phyloP scores from a whole-genome alignment of 148 eudicot species.

The Cornus suecica region DNA sequence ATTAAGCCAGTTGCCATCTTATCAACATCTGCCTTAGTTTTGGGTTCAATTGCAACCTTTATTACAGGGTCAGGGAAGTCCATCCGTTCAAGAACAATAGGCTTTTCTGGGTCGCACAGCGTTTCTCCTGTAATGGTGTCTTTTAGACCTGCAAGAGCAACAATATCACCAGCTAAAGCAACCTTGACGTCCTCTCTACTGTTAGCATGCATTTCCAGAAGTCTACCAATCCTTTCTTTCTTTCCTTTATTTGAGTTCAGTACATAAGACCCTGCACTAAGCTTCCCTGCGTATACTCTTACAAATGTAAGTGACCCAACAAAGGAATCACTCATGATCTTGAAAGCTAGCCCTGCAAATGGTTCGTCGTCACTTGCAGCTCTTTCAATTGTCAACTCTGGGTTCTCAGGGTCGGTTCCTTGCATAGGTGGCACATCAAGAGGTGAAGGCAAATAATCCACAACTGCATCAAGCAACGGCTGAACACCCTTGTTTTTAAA shows the following conservation, averaged over 20 bases:
- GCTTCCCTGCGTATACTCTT: conserved; percentile 84
- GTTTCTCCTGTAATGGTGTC: conserved; percentile 98
- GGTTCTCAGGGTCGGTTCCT: conserved; percentile 91
- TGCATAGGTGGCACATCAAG: conserved; percentile 85
- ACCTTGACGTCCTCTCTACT: conserved; percentile 89
- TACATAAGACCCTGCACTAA: conserved; percentile 85
- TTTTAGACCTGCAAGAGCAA: conserved; percentile 95
- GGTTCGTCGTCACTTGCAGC: conserved; percentile 81
- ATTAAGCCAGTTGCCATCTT: conserved; percentile 79
- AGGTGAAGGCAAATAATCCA: conserved; percentile 94
- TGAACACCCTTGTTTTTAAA: conserved; percentile 98
- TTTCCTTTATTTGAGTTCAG: conserved; percentile 90
- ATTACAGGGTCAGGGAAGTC: conserved; percentile 99
- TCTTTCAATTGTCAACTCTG: conserved; percentile 66
- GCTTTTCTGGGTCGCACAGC: conserved; percentile 70
- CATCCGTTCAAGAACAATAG: conserved; percentile 91
- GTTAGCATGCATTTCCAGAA: conserved; percentile 98
- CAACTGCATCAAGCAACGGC: conserved; percentile 96
- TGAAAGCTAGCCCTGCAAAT: conserved; percentile 89
- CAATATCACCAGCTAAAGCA: conserved; percentile 86
- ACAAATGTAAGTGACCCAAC: conserved; percentile 98
- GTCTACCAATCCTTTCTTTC: conserved; percentile 94
- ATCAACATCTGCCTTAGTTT: conserved; percentile 95
- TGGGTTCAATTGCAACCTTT: conserved; percentile 98
- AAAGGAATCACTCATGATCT: conserved; percentile 94